phyloP scores from a whole-genome alignment of 2,329 filamentous ascomycete species.

The Aspergillus sojae region DNA sequence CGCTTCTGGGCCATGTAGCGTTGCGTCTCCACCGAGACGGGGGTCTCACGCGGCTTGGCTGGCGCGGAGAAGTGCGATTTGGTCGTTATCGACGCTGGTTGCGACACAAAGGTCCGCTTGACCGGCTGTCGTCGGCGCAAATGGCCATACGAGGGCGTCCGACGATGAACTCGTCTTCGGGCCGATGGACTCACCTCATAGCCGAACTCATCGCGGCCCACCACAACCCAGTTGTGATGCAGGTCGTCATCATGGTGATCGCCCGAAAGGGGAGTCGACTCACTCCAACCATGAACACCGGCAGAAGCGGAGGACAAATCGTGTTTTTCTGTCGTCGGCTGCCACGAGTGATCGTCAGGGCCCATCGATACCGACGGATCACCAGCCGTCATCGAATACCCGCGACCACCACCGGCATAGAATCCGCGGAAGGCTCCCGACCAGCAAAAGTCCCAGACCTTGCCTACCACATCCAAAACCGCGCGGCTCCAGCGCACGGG shows the following conservation, averaged over 20 bases:
- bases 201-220: conserved; percentile 38
- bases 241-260: conserved; percentile 58
- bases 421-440: conserved; percentile 75
- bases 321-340: conserved; percentile 26
- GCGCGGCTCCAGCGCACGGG: conserved; percentile 43
- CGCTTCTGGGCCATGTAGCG: conserved; percentile 71
- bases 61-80: conserved; percentile 28
- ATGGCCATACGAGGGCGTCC: conserved; percentile 20
- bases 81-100: conserved; percentile 27
- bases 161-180: background rate
- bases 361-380: conserved; percentile 4
- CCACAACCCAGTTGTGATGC: conserved; percentile 71
- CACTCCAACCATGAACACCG: conserved; percentile 16
- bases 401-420: conserved; percentile 77
- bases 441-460: conserved; percentile 83
- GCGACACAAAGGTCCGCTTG: conserved; percentile 26
- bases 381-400: conserved; percentile 60
- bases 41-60: conserved; percentile 33
- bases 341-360: background rate
- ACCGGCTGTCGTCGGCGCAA: conserved; percentile 21
- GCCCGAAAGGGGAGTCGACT: conserved; percentile 55
- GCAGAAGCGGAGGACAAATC: conserved; percentile 29
- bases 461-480: conserved; percentile 56
- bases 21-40: conserved; percentile 63
- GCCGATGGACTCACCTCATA: conserved; percentile 21